Percentiles rank a stretch among this genome's conserved stretches.
Conservation (phyloP, 345 rosid species). For the Crucihimalaya himalaica region DNA sequence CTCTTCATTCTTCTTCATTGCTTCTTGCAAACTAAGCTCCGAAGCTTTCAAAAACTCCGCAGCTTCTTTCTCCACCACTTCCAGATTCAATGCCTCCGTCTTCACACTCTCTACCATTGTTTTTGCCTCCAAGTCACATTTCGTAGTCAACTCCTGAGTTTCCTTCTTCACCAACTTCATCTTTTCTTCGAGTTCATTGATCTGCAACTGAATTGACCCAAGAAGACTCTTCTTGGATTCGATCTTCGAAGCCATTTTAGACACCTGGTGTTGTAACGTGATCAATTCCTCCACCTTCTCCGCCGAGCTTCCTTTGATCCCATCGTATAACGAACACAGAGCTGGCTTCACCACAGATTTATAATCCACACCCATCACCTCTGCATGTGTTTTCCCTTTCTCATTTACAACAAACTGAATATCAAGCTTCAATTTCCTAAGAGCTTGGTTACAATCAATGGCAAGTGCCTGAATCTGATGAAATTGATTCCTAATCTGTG, state of each 20-base stretch:
- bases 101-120: conserved; percentile 56
- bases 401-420: conserved; percentile 59
- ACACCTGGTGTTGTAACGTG: conserved; percentile 55
- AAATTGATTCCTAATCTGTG: conserved; percentile 47
- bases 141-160: conserved; percentile 46
- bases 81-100: conserved; percentile 53
- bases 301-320: conserved; percentile 53
- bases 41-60: conserved; percentile 60
- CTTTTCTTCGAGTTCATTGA: conserved; percentile 66
- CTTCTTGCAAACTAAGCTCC: conserved; percentile 58
- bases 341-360: conserved; percentile 64
- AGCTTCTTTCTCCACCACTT: conserved; percentile 70
- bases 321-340: conserved; percentile 52
- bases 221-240: conserved; percentile 50
- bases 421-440: conserved; percentile 69
- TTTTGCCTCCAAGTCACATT: conserved; percentile 63
- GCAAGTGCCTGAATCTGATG: conserved; percentile 70
- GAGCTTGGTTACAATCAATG: conserved; percentile 76
- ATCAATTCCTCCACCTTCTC: conserved; percentile 58
- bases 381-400: conserved; percentile 59
- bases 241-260: conserved; percentile 55
- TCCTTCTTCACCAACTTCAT: conserved; percentile 56
- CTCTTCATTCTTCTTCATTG: conserved; percentile 54
- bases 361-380: conserved; percentile 82
- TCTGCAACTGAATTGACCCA: conserved; percentile 49